phyloP scores from a whole-genome alignment of 129 eudicot genomes.

The Erigeron canadensis region DNA sequence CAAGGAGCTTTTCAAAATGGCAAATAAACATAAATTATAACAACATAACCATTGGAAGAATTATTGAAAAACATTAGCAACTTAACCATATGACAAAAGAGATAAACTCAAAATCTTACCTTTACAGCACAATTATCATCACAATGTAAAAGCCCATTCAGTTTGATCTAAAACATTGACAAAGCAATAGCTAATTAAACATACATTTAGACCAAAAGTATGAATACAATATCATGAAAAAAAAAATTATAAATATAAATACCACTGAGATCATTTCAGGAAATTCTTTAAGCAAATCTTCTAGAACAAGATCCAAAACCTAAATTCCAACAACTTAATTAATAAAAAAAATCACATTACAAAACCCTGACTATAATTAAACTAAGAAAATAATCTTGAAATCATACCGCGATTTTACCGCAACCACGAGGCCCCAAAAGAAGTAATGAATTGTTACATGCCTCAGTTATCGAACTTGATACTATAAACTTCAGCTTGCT shows the following conservation, averaged over 20 bases:
- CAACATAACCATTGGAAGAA: neutral
- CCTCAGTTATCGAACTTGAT: conserved; percentile 85
- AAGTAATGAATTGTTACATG: conserved; percentile 82
- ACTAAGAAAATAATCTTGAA: neutral
- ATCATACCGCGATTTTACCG: conserved; percentile 72
- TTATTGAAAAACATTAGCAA: conserved; percentile 8
- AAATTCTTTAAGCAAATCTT: conserved; percentile 63
- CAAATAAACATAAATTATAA: too few relatives aligned
- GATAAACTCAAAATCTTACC: conserved; percentile 43
- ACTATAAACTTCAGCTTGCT: conserved; percentile 85
- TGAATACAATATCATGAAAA: neutral
- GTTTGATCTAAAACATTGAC: conserved; percentile 54
- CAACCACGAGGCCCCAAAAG: conserved; percentile 98
- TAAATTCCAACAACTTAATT: conserved; percentile 25
- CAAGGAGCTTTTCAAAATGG: too few relatives aligned
- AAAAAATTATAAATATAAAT: conserved; percentile 8
- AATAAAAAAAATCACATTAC: conserved; percentile 5
- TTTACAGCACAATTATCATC: conserved; percentile 91
- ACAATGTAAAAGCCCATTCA: conserved; percentile 88
- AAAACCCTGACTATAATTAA: neutral
- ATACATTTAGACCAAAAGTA: neutral
- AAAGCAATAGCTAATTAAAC: conserved; percentile 2
- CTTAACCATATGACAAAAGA: neutral
- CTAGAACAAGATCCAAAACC: conserved; percentile 95
- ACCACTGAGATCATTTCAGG: conserved; percentile 91